These are phyloP conservation scores for Stagonosporopsis cucurbitacearum DNA, from an alignment of 2,329 filamentous ascomycete species.

Conservation along the genomic window DNA sequence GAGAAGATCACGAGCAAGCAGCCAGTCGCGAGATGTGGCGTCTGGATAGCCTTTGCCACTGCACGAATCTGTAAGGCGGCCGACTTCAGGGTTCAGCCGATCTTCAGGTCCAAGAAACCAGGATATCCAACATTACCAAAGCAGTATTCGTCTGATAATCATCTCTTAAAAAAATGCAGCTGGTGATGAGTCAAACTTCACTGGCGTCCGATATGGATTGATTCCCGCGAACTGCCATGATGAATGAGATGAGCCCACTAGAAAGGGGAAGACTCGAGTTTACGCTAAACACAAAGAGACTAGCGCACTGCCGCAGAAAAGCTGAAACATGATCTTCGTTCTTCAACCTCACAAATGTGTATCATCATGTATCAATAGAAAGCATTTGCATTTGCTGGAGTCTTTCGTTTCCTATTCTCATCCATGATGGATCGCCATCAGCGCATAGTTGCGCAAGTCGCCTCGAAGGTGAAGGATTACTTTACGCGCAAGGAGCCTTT, in stretches of 20 bases:
- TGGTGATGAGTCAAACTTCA: neutral
- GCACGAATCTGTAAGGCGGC: neutral
- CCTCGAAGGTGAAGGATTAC: conserved; percentile 57
- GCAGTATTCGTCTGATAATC: too few relatives aligned
- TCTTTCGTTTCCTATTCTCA: conserved; percentile 7
- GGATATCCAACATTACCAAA: neutral
- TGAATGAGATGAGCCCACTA: conserved; percentile 1
- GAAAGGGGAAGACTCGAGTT: neutral
- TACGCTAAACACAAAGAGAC: neutral
- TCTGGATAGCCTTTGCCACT: conserved; percentile 3
- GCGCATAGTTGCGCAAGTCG: conserved; percentile 54
- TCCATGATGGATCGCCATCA: conserved; percentile 51
- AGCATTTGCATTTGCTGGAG: conserved; percentile 19
- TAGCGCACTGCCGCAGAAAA: conserved; percentile 23
- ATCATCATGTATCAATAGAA: conserved; percentile 28
- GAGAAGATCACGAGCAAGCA: neutral
- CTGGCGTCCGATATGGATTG: neutral
- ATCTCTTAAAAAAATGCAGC: too few relatives aligned
- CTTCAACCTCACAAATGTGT: conserved; percentile 1
- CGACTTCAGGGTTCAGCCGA: neutral
- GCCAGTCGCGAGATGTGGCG: neutral
- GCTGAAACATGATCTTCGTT: conserved; percentile 12
- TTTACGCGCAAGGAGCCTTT: conserved; percentile 65
- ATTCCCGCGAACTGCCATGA: neutral
- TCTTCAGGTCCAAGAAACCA: conserved; percentile 10